Evolutionary conservation across 768 basidiomycete species (phyloP).

Genomic region (Kwoniella heveanensis): DNA sequence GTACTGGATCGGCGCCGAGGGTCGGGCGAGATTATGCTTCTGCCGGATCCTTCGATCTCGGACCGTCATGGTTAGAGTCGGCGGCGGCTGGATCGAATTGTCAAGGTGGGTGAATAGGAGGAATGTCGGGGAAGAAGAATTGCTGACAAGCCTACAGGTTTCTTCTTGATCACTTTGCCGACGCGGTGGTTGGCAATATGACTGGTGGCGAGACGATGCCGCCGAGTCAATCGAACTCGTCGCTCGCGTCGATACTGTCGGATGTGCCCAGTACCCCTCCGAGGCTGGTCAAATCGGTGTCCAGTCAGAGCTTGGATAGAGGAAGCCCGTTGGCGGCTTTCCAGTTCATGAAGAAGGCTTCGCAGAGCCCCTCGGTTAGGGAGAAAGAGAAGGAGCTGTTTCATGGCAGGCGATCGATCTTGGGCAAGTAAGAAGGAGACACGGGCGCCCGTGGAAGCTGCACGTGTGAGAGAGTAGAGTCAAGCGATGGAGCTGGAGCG

Average conservation of each 20-base stretch:
- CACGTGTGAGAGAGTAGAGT: no score
- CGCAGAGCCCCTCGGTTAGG: conserved; percentile 38
- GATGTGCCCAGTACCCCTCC: conserved; percentile 1
- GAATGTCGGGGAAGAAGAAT: neutral
- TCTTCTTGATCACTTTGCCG: conserved; percentile 47
- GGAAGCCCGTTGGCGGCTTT: conserved; percentile 64
- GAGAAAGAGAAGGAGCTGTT: conserved; percentile 44
- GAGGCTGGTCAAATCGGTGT: neutral
- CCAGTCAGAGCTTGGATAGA: neutral
- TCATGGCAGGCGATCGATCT: conserved; percentile 28
- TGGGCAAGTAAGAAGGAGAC: conserved; percentile 26
- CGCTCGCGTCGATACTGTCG: conserved; percentile 1
- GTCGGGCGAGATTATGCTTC: conserved; percentile 79
- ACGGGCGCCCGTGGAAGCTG: no score
- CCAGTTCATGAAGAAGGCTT: conserved; percentile 79
- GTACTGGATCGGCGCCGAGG: conserved; percentile 93
- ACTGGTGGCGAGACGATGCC: neutral
- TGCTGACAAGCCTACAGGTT: conserved; percentile 27
- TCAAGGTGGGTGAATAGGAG: conserved; percentile 72
- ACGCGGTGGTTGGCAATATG: conserved; percentile 8
- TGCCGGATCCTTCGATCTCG: conserved; percentile 87
- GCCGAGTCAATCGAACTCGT: conserved; percentile 1
- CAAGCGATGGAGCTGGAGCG: no score
- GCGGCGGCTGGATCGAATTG: conserved; percentile 90
- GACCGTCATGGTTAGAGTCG: conserved; percentile 94